Percentiles rank a stretch among this genome's conserved stretches.
Conservation (phyloP, 164 flowering plant genomes). For the Buxus sempervirens region DNA sequence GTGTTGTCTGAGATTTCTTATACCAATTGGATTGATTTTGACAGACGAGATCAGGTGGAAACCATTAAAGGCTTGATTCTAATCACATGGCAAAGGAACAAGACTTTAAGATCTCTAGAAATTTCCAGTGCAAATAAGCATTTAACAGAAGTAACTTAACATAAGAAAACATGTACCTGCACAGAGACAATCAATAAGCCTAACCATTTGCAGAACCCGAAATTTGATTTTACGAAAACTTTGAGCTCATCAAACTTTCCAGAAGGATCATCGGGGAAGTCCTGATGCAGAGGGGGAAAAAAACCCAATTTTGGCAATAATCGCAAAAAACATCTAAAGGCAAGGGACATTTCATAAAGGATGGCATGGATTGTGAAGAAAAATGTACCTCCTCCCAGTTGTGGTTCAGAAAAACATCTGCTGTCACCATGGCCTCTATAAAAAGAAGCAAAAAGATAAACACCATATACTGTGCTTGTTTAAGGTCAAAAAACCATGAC, state of each 20-base stretch:
- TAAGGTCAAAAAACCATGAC: conserved; percentile 32
- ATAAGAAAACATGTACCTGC: conserved; percentile 47
- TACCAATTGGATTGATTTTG: background rate
- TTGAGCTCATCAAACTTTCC: conserved; percentile 59
- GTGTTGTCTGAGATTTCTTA: no score
- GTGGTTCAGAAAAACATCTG: conserved; percentile 66
- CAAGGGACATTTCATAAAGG: background rate
- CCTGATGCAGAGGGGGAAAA: conserved; percentile 47
- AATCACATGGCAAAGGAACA: background rate
- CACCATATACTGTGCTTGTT: conserved; percentile 57
- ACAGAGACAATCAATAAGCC: conserved; percentile 58
- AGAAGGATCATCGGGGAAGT: conserved; percentile 75
- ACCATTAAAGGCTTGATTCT: background rate
- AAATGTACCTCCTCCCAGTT: conserved; percentile 74
- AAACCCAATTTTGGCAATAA: conserved; percentile 2
- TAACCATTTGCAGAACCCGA: conserved; percentile 78
- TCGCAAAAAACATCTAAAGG: background rate
- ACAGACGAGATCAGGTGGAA: background rate
- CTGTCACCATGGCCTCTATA: conserved; percentile 72
- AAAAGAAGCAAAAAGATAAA: conserved; percentile 57
- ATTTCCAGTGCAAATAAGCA: background rate
- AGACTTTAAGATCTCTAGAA: background rate
- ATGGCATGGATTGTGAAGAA: background rate
- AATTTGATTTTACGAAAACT: conserved; percentile 63
- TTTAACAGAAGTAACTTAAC: background rate